Evolutionary conservation across 352 stramenopile genomes (phyloP), one percentile per base, ranked within the genome.

Genomic region (Thalassiosira mediterranea): DNA sequence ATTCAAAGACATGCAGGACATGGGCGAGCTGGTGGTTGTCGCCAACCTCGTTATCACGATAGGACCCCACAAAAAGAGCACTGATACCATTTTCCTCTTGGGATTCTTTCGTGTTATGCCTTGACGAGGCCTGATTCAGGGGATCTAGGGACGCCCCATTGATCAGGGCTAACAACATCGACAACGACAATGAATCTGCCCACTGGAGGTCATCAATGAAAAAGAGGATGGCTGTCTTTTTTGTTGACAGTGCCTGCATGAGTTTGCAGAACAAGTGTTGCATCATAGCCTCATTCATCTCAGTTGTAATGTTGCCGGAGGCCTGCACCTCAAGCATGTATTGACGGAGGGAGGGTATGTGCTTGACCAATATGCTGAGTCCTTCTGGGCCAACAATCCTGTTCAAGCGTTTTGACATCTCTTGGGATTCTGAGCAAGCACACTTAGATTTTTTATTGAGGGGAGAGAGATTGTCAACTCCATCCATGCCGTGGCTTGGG

Each of bases 131-230:
- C n/a, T n/a, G n/a, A n/a, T n/a, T n/a, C n/a, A n/a, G n/a, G n/a
- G n/a, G n/a, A n/a, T n/a, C n/a, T n/a, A n/a, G n/a, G n/a, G n/a
- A n/a, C n/a, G n/a, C n/a, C n/a, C n/a, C n/a, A n/a, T n/a, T n/a
- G n/a, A n/a, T n/a, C n/a, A n/a, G 19, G 72, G 34, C 29, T 25
- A 52, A 46, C 19, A 62, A 38, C 29, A 80, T 15, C 11, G 67
- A 54, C 1, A 75, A 19, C 13, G 52, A 69, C 31, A 46, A 47
- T 37, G 37, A 15, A 61, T 80, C 71, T 15, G 71, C 71, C 71
- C 71, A 80, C 59, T 80, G 71, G 10, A 80, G 32, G 46, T 80
- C 71, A 70, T 80, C 71, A 59, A 75, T 29, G 28, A 73, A 80
- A 15, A 80, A 61, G 10, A 72, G 0, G 42, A 79, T 38, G 5